These are phyloP conservation scores for Penicillium sp. DNA, from an alignment of 2,329 filamentous ascomycete genomes.

Conservation along the genomic window DNA sequence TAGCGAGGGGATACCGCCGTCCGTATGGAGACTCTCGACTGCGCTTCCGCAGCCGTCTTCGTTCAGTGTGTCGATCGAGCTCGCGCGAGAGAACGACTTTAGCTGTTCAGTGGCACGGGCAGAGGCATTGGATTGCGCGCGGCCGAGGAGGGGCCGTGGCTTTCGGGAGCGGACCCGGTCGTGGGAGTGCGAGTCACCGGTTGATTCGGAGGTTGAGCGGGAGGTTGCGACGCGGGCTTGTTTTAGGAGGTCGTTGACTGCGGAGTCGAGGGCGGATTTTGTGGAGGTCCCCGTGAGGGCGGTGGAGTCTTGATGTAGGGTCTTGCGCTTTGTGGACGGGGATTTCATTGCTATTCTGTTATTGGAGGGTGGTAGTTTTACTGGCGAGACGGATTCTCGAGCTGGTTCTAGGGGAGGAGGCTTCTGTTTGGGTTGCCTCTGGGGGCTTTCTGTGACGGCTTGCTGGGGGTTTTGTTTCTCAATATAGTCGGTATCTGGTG, in stretches of 20 bases:
- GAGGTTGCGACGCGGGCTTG: conserved; percentile 43
- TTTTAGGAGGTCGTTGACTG: conserved; percentile 48
- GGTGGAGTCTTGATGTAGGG: conserved; percentile 17
- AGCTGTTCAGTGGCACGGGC: conserved; percentile 30
- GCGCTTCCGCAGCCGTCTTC: conserved; percentile 47
- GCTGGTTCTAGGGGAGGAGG: not conserved
- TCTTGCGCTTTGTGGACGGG: conserved; percentile 25
- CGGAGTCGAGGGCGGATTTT: conserved; percentile 40
- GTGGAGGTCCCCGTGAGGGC: conserved; percentile 21
- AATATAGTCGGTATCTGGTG: not conserved
- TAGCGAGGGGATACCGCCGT: conserved; percentile 37
- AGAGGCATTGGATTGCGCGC: conserved; percentile 48
- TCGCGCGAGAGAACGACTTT: conserved; percentile 47
- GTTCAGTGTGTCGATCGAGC: conserved; percentile 56
- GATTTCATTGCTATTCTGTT: not conserved
- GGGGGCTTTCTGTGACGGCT: conserved; percentile 2
- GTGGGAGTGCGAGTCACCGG: conserved; percentile 20
- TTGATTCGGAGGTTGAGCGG: conserved; percentile 30
- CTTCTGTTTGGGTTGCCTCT: not conserved
- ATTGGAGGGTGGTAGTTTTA: not conserved
- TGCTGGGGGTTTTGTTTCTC: not conserved
- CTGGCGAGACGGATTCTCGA: not conserved
- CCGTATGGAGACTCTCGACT: conserved; percentile 35
- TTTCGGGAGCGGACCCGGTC: conserved; percentile 28
- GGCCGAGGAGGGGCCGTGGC: conserved; percentile 47